phyloP scores from a whole-genome alignment of 179 eudicot genomes.

The Gypsophila paniculata region DNA sequence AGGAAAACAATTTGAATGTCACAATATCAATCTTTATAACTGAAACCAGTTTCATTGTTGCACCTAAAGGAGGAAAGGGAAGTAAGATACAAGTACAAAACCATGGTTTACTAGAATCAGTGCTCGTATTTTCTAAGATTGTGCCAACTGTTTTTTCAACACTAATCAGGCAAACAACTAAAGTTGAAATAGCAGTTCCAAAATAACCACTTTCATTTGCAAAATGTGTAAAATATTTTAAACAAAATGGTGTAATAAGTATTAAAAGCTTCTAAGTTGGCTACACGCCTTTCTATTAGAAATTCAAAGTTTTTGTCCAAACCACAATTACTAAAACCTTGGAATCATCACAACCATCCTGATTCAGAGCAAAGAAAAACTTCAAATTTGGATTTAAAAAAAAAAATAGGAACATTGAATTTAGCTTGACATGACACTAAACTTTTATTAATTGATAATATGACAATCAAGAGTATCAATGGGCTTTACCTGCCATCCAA shows the following conservation, averaged over 20 bases:
- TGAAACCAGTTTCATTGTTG: background rate
- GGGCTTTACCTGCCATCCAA: constrained; percentile 80
- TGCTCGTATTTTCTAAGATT: background rate
- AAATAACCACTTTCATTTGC: background rate
- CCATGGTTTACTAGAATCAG: background rate
- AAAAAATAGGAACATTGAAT: background rate
- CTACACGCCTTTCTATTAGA: background rate
- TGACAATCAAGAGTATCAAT: background rate
- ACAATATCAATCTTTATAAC: too few species aligned
- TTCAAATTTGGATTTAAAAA: background rate
- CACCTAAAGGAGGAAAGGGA: background rate
- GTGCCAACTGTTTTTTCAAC: background rate
- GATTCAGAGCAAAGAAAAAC: background rate
- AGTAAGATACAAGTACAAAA: background rate
- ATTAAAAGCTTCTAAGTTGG: background rate
- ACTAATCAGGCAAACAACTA: background rate
- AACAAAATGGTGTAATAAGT: background rate
- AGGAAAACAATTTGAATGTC: background rate
- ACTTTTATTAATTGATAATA: background rate
- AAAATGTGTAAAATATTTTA: background rate
- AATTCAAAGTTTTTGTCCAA: background rate
- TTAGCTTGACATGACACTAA: background rate
- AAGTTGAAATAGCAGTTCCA: background rate
- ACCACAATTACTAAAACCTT: background rate
- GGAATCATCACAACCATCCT: background rate